Evolutionary conservation across 371 early-diverging fungal genomes (phyloP), one percentile per base, ranked within the genome.

Genomic region (Rhizopus stolonifer): DNA sequence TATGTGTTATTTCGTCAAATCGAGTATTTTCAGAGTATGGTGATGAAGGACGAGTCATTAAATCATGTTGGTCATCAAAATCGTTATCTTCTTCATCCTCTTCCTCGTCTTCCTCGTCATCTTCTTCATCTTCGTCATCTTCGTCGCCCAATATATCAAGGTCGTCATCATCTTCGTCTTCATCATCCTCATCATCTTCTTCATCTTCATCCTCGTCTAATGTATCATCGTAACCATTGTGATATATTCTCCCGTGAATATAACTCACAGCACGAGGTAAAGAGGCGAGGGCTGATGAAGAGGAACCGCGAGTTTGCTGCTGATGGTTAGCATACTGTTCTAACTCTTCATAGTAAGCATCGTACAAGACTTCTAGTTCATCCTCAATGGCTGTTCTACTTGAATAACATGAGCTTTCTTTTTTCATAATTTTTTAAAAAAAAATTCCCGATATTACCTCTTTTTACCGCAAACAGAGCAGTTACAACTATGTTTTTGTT

Each of bases 311-410:
- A 11, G 74, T 72, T 23, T 78, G 81, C 58, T 84, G 83, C 48
- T 88, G 87, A 36, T 87, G 84, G 56, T 90, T 84, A 39, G 94
- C 91, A 59, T 89, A 94, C 49, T 86, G 85, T 68, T 93, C 90
- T 32, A 95, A 78, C 60, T 93, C 93, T 50, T 92, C 90, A 65
- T 91, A 93, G 69, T 95, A 95, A 43, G 91, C 89, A 61, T 94
- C 93, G 60, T 95, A 95, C 4, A 95, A 77, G 7, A 87, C 79
- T 59, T 94, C 92, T 13, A 95, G 78, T 64, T 95, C 94, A 54
- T 89, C 89, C 64, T 93, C 95, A 57, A 95, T 92, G 24, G 92
- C 91, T 47, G 88, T 86, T 67, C 93, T 91, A 72, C 36, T 36
- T 36, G 46, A 49, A 18, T 14, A 22, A 49, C 36, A 24, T 36